Evolutionary conservation across 2,329 filamentous ascomycete genomes (phyloP).

Genomic region (Penicillium sp.): DNA sequence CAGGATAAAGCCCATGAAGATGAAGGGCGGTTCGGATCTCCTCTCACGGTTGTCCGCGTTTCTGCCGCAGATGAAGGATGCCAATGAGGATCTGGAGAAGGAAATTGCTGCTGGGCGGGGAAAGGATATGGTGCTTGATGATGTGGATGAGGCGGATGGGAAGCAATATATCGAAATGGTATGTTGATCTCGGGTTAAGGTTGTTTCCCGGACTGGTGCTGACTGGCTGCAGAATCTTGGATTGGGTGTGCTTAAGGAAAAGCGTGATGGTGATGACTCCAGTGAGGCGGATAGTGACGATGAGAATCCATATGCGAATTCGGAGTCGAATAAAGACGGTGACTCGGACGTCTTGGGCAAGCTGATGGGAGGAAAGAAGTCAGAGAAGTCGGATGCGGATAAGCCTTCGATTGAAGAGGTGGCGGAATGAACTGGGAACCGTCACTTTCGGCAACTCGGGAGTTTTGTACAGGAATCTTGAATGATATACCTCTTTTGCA

Average conservation of each 20-base stretch:
- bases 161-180: conserved; percentile 46
- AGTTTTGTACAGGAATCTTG: neutral
- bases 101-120: conserved; percentile 37
- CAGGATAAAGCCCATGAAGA: conserved; percentile 29
- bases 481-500: neutral
- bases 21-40: conserved; percentile 29
- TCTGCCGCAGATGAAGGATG: conserved; percentile 43
- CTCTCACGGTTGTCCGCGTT: conserved; percentile 41
- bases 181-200: conserved; percentile 9
- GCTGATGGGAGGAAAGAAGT: conserved; percentile 38
- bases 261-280: conserved; percentile 22
- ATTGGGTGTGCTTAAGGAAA: conserved; percentile 46
- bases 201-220: conserved; percentile 1
- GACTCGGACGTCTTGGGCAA: conserved; percentile 35
- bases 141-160: conserved; percentile 32
- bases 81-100: conserved; percentile 43
- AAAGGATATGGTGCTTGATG: conserved; percentile 35
- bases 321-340: conserved; percentile 10
- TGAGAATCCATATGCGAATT: conserved; percentile 14
- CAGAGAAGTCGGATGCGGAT: conserved; percentile 20
- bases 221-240: conserved; percentile 39
- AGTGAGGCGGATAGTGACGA: conserved; percentile 20
- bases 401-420: conserved; percentile 43
- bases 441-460: neutral
- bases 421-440: conserved; percentile 17